Base-by-base conservation (phyloP, 495 filamentous ascomycete species). In the Aspergillus sclerotioniger region DNA sequence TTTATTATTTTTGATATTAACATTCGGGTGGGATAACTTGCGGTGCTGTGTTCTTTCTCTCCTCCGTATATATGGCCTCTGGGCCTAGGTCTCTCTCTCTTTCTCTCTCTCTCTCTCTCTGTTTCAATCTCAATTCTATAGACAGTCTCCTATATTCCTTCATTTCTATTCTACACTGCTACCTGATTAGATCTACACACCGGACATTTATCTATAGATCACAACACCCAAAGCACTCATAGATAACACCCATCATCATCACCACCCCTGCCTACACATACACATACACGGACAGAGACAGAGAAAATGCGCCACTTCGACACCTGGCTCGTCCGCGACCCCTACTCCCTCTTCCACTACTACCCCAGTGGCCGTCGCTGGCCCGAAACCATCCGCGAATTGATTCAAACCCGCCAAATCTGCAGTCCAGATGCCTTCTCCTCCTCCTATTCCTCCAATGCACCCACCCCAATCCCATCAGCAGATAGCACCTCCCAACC, bases 261-360 rank as follows among this genome's bases (percentile, higher is more conserved):
- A 33, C 25, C 37, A 41, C 5, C 25, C 25, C 25, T 25, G 5
- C 25, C 19, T 6, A n/a, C 7, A 15, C 6, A 8, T 21, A 8
- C 25, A 2, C 6, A 15, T 12, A 45, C 3, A 51, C 49, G 54
- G 25, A 37, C 7, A 37, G 1, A 39, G 28, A 45, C 28, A 19
- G 10, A 10, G 25, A 68, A n/a, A 58, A 77, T 78, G 74, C 72
- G 75, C 51, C 75, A 78, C 55, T 76, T 78, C 61, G 75, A 78
- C 49, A 62, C 75, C 52, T 78, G 75, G 75, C 60, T 78, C 64
- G 60, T 78, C 13, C 72, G 75, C 28, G 75, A 78, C 52, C 75
- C 75, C 55, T 78, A 78, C 57, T 76, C 72, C 28, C 76, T 78
- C 61, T 76, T 67, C 60, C 73, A 78, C 52, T 78, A 78, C 54